phyloP scores from a whole-genome alignment of 75 land plant genomes.

The Pinus tabuliformis region DNA sequence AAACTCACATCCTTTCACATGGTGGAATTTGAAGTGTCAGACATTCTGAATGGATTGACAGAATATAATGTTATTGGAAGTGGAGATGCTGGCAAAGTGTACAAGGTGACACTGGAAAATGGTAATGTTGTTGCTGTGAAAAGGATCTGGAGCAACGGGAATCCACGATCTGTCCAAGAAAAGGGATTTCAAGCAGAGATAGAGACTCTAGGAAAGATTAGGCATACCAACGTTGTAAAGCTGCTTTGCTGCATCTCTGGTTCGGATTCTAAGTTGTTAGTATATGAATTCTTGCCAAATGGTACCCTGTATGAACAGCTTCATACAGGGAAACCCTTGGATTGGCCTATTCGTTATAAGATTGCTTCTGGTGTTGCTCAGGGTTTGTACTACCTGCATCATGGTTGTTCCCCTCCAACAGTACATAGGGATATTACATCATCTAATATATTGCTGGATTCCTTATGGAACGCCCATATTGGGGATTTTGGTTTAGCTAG shows the following conservation, averaged over 20 bases:
- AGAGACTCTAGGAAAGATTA: slow-evolving; percentile 48
- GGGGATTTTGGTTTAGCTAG: slow-evolving; percentile 78
- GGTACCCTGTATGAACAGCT: slow-evolving; percentile 59
- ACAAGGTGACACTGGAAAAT: slow-evolving; percentile 21
- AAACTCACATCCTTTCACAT: slow-evolving; percentile 78
- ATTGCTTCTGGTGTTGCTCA: slow-evolving; percentile 56
- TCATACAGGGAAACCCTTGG: slow-evolving; percentile 23
- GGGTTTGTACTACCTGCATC: slow-evolving; percentile 78
- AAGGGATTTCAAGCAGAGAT: slow-evolving; percentile 59
- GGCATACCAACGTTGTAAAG: slow-evolving; percentile 75
- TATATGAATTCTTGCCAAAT: slow-evolving; percentile 73
- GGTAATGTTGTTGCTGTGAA: slow-evolving; percentile 49
- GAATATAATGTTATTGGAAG: slow-evolving; percentile 68
- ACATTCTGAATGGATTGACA: slow-evolving; percentile 36
- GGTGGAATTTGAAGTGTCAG: slow-evolving; percentile 50
- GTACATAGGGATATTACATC: slow-evolving; percentile 72
- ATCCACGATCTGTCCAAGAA: slow-evolving; percentile 19
- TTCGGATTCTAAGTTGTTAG: slow-evolving; percentile 42
- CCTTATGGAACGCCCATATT: slow-evolving; percentile 34
- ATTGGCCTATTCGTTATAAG: slow-evolving; percentile 51
- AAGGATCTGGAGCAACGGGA: slow-evolving; percentile 18
- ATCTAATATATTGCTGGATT: slow-evolving; percentile 64
- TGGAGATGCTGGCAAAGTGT: slow-evolving; percentile 79
- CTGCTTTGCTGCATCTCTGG: slow-evolving; percentile 71
- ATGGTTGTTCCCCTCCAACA: slow-evolving; percentile 51